Conservation (phyloP, 202 grass and related monocot genomes). For the Zizania palustris region DNA sequence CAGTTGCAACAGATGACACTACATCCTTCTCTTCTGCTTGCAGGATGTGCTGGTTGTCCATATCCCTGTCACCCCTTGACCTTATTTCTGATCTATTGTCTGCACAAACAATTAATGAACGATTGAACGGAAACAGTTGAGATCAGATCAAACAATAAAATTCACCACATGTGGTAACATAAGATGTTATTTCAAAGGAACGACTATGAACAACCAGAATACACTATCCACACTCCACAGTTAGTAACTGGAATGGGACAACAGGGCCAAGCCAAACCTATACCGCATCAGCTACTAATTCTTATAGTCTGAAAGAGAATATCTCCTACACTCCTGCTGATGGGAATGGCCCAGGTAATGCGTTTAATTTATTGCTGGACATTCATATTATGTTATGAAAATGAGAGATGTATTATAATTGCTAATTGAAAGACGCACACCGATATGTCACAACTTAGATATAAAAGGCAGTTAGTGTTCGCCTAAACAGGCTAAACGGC, state of each 20-base stretch:
- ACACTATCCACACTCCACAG: background rate
- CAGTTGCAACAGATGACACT: conserved; percentile 76
- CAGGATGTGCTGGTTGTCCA: conserved; percentile 63
- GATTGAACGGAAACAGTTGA: conserved; percentile 17
- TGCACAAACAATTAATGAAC: conserved; percentile 42
- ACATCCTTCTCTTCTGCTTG: conserved; percentile 91
- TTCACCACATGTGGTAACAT: too few relatives aligned
- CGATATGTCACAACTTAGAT: background rate
- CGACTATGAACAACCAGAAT: conserved; percentile 17
- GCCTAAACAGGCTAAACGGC: too few relatives aligned
- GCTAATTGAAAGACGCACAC: background rate
- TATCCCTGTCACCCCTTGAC: conserved; percentile 60
- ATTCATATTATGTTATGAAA: background rate
- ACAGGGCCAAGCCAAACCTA: background rate
- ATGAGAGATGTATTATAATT: conserved; percentile 18
- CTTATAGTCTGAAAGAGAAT: background rate
- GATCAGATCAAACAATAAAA: conserved; percentile 19
- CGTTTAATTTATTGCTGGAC: conserved; percentile 9
- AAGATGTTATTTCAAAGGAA: conserved; percentile 4
- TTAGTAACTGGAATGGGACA: background rate
- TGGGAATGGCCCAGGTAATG: background rate
- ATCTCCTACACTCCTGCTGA: background rate
- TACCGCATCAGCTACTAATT: conserved; percentile 12
- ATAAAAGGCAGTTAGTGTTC: conserved; percentile 6
- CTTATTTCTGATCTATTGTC: conserved; percentile 59